Base-by-base conservation (phyloP, 768 basidiomycete genomes). In the Leucocoprinus leucothites region DNA sequence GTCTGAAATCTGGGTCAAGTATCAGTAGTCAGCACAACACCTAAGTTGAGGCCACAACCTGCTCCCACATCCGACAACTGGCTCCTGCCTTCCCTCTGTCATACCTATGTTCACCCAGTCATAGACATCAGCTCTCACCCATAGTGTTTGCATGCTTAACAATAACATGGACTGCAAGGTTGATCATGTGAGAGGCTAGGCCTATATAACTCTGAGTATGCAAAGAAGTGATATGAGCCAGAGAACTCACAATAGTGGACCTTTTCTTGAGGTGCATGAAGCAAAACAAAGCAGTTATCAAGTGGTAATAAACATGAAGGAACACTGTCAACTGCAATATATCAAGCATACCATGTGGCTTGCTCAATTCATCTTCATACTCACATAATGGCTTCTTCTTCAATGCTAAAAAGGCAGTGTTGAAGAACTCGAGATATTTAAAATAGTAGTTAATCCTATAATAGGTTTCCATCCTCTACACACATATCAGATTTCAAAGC, bases 371-470 rank as follows among this genome's bases (percentile, higher is more conserved):
- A 35, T 34, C 40, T n/a, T 52, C 38, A 25, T 31, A 72, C 86
- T 57, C 66, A 95, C 94, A 90, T 46, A 99, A 79, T 14, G 93
- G 93, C 73, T 98, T 98, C 82, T 98, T 99, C 84, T 98, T 99
- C 64, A 98, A 75, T 9, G 91, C 91, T 61, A 99, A 84, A 81
- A 98, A 99, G 61, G 98, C 82, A 11, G 97, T 99, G 77, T 98
- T 96, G 59, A 96, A 70, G 56, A 98, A 84, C 73, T 99, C 97
- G 60, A 97, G 75, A 71, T 98, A 98, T 70, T 98, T 98, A 83
- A 97, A 92, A 74, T 87, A 94, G 76, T 98, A 99, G 78, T 99
- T 99, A 78, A 98, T 79, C 79, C 98, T 94, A 77, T 99, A 98
- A 77, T 91, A 98, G 66, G 94, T 88, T 74, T 98, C 90, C 69